A percentile compares a stretch with the other conserved stretches of the same genome.
These are phyloP conservation scores for Ajuga reptans DNA, from an alignment of 305 asterid species.

Conservation along the genomic window DNA sequence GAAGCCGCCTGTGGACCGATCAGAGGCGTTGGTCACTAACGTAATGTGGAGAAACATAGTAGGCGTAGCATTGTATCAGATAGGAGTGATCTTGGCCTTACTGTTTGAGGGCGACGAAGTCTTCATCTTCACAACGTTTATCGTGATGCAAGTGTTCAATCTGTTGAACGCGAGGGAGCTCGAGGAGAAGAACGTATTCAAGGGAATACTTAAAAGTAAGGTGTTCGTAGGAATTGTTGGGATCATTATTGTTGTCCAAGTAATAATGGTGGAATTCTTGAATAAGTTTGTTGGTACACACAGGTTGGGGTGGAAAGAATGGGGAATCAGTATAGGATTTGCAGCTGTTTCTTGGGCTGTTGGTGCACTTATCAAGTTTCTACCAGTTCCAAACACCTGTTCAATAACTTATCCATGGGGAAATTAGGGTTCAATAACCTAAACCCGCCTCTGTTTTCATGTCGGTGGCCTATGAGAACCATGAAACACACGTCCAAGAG, in stretches of 20 bases:
- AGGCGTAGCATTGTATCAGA: constrained; percentile 44
- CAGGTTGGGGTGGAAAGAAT: constrained; percentile 47
- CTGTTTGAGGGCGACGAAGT: constrained; percentile 50
- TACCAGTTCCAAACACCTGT: constrained; percentile 54
- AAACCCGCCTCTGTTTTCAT: too few species aligned
- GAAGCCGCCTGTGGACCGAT: constrained; percentile 37
- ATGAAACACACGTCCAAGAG: too few species aligned
- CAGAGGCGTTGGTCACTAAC: constrained; percentile 43
- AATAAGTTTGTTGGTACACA: constrained; percentile 47
- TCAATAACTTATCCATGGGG: too few species aligned
- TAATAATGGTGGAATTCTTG: constrained; percentile 48
- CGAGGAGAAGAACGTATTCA: constrained; percentile 45
- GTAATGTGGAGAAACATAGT: constrained; percentile 51
- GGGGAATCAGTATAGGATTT: constrained; percentile 46
- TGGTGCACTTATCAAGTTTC: constrained; percentile 38
- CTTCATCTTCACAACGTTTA: constrained; percentile 42
- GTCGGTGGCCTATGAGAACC: too few species aligned
- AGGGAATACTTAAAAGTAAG: constrained; percentile 41
- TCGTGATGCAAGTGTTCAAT: constrained; percentile 53
- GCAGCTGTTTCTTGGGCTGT: constrained; percentile 48
- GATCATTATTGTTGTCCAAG: constrained; percentile 37
- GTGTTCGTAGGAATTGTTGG: constrained; percentile 40
- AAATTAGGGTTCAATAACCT: too few species aligned
- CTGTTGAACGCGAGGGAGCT: constrained; percentile 47
- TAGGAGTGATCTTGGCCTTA: constrained; percentile 32